A percentile compares a stretch with the other conserved stretches of the same genome.
Evolutionary conservation across 352 stramenopile species (phyloP).

Genomic region (Pythium aristosporum): DNA sequence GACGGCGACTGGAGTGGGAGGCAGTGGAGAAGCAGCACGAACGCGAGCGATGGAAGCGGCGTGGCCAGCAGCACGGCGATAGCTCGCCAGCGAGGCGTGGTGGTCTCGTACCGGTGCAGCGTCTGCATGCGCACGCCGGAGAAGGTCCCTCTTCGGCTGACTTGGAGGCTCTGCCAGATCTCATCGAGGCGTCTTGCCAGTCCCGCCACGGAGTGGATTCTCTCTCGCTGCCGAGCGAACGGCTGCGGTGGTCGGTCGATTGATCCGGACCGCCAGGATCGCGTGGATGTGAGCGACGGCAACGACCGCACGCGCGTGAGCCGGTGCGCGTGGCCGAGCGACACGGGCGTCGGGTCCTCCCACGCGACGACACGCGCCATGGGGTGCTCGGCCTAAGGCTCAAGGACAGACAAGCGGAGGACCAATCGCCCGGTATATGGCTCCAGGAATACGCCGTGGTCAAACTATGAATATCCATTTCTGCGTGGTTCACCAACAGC

Average conservation of each 20-base stretch:
- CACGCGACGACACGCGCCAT: constrained; percentile 15
- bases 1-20: constrained; percentile 15
- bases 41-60: constrained; percentile 22
- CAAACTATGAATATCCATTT: too few relatives aligned
- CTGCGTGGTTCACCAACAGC: too few relatives aligned
- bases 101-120: constrained; percentile 15
- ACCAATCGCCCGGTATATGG: too few relatives aligned
- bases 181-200: constrained; percentile 2
- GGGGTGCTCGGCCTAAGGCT: too few relatives aligned
- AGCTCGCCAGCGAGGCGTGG: constrained; percentile 9
- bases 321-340: neutral
- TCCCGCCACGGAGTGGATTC: constrained; percentile 2
- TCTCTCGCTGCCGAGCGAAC: neutral
- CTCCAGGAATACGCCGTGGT: too few relatives aligned
- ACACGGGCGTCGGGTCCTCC: neutral
- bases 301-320: neutral
- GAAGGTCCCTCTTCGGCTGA: constrained; percentile 21
- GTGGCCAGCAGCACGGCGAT: constrained; percentile 17
- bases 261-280: constrained; percentile 11
- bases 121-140: constrained; percentile 19
- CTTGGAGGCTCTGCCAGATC: constrained; percentile 21
- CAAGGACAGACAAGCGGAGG: too few relatives aligned
- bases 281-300: constrained; percentile 7
- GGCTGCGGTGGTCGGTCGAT: constrained; percentile 1
- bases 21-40: constrained; percentile 20